Conservation (phyloP, 2,329 filamentous ascomycete species). For the Monosporascus sp. region DNA sequence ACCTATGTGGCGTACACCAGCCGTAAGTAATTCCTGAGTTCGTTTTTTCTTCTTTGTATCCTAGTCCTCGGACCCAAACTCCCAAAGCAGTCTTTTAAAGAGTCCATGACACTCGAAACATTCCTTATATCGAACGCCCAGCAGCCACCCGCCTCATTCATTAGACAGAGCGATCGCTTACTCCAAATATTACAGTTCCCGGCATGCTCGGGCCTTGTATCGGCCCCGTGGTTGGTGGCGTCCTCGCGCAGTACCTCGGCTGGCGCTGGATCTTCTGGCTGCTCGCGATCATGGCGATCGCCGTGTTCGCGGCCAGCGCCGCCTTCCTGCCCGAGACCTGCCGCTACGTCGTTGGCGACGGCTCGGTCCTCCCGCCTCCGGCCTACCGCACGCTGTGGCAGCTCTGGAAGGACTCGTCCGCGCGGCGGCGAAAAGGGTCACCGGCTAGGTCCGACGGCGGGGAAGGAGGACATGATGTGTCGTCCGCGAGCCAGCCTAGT, state of each 20-base stretch:
- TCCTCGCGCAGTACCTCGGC: constrained; percentile 44
- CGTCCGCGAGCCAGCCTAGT: constrained; percentile 9
- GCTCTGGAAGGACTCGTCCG: constrained; percentile 14
- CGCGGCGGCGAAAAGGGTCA: constrained; percentile 1
- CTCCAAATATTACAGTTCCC: constrained; percentile 25
- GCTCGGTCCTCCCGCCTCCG: constrained; percentile 31
- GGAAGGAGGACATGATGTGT: constrained; percentile 32
- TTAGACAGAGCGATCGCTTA: no score
- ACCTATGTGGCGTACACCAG: constrained; percentile 43
- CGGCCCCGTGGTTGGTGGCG: constrained; percentile 46
- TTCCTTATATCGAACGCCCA: no score
- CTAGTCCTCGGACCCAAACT: no score
- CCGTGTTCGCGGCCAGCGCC: constrained; percentile 31
- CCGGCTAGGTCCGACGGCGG: constrained; percentile 9
- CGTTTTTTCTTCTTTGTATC: no score
- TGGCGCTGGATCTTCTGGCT: constrained; percentile 52
- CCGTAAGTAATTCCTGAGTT: no score
- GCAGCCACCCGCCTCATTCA: no score
- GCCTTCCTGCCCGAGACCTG: constrained; percentile 42
- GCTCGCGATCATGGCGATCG: constrained; percentile 32
- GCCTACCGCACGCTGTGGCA: constrained; percentile 26
- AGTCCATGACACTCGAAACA: no score
- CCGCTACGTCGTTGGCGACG: constrained; percentile 39
- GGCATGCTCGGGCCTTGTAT: constrained; percentile 35
- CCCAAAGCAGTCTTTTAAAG: no score